Evolutionary conservation across 768 basidiomycete genomes (phyloP).

Genomic region (Rhizopogon vinicolor): DNA sequence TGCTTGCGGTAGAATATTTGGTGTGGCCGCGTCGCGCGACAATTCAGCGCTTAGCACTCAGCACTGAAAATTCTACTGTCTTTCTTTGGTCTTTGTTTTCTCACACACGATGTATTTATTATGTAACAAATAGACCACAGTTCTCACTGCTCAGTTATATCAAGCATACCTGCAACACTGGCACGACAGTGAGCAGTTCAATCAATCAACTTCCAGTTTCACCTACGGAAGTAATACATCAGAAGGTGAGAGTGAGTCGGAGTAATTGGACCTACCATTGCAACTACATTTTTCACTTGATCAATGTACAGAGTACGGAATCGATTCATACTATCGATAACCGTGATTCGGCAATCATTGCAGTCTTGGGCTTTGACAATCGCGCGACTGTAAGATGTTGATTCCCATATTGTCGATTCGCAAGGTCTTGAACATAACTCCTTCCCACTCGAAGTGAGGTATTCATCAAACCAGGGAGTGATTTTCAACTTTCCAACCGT

Average conservation of each 20-base stretch:
- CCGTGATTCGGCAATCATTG: not conserved
- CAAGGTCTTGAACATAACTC: not conserved
- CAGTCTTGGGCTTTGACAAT: not conserved
- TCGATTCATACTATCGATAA: not conserved
- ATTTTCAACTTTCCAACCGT: not conserved
- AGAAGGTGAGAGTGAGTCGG: slow-evolving; percentile 6
- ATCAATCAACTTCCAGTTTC: not conserved
- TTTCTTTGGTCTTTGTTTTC: no score
- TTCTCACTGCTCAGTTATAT: no score
- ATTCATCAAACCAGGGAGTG: not conserved
- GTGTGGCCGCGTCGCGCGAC: no score
- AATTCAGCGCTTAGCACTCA: no score
- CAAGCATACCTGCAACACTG: no score
- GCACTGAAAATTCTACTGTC: no score
- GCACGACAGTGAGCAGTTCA: no score
- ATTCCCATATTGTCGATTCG: not conserved
- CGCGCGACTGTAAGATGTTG: not conserved
- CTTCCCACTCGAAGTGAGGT: not conserved
- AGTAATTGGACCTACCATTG: not conserved
- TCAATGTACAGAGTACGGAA: not conserved
- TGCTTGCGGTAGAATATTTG: no score
- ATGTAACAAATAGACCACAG: no score
- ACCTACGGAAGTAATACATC: slow-evolving; percentile 3
- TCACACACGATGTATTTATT: no score
- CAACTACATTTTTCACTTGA: not conserved